Base-by-base conservation (phyloP, 2,329 filamentous ascomycete genomes). In the Pleoardoris graminearum region DNA sequence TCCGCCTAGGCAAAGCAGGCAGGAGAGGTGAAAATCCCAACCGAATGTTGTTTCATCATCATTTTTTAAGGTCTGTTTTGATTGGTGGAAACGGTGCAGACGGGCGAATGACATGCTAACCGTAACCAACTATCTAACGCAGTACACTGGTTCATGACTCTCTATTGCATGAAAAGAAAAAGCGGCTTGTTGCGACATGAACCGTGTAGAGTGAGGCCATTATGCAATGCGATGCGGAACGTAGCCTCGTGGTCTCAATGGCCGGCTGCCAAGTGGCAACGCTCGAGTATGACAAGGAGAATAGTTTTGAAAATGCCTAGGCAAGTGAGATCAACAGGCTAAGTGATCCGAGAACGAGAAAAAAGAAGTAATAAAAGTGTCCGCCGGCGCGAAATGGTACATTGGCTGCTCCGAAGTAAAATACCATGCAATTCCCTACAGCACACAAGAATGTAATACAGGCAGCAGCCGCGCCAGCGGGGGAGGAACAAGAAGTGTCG, bases 201-300 rank as follows among this genome's bases (percentile, higher is more conserved):
- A 2, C 8, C 14, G 32, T 11, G n/a, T 29, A 12, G 16, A 37
- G 2, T 21, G 10, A 37, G 23, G n/a, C 30, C 43, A n/a, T 25
- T 27, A 27, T 33, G 30, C 43, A 36, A 22, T 47, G 16, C 33
- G 22, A 14, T 19, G 16, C 30, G n/a, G 30, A 14, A 33, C 30
- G n/a, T 33, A 33, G 11, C 10, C n/a, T n/a, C 23, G n/a, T n/a
- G n/a, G n/a, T n/a, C n/a, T n/a, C n/a, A n/a, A n/a, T n/a, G n/a
- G n/a, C n/a, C 14, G 23, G 14, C 27, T 21, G 23, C 33, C 44
- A 16, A 47, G 32, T 27, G 22, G 27, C 21, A 47, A 22, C 43
- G 19, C 43, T 36, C 5, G 4, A 23, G 16, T 32, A 37, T 46
- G 29, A 41, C 36, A 54, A 23, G 36, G 22, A 49, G 38, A 51